A percentile compares a stretch with the other conserved stretches of the same genome.
Evolutionary conservation across 352 stramenopile species (phyloP).

Genomic region (Pelagophyceae sp.): DNA sequence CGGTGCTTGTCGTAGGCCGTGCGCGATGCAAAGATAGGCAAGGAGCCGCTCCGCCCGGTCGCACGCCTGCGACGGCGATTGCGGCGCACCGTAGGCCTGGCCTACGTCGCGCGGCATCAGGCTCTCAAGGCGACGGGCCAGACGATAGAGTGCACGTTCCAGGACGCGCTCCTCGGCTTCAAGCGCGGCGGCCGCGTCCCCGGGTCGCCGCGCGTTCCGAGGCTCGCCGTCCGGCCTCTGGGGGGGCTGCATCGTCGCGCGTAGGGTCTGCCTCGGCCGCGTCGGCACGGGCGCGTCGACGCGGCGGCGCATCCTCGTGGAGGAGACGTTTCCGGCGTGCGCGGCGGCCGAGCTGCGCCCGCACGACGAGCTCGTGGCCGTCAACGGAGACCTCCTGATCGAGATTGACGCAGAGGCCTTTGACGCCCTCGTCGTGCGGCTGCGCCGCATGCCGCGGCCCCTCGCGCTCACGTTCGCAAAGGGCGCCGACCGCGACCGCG

Average conservation of each 20-base stretch:
- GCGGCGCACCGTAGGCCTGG: no score
- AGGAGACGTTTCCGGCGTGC: not conserved
- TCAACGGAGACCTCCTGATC: constrained; percentile 2
- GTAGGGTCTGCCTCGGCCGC: not conserved
- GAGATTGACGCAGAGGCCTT: not conserved
- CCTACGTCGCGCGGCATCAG: not conserved
- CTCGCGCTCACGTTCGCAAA: constrained; percentile 13
- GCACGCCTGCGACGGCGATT: no score
- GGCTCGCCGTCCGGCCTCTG: no score
- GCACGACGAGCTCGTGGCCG: not conserved
- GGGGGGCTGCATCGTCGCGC: no score
- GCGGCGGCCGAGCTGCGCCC: not conserved
- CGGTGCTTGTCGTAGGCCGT: no score
- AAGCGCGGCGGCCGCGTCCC: no score
- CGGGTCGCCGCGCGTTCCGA: no score
- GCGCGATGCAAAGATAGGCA: no score
- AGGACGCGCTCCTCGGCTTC: not conserved
- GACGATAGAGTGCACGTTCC: not conserved
- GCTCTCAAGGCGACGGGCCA: not conserved
- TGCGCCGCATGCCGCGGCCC: not conserved
- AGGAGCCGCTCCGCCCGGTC: no score
- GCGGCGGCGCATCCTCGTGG: not conserved
- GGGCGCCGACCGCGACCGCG: not conserved
- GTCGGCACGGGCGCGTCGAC: not conserved
- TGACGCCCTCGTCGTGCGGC: not conserved